phyloP scores from a whole-genome alignment of 139 green algal genomes.

The Chlamydomonas sp. region DNA sequence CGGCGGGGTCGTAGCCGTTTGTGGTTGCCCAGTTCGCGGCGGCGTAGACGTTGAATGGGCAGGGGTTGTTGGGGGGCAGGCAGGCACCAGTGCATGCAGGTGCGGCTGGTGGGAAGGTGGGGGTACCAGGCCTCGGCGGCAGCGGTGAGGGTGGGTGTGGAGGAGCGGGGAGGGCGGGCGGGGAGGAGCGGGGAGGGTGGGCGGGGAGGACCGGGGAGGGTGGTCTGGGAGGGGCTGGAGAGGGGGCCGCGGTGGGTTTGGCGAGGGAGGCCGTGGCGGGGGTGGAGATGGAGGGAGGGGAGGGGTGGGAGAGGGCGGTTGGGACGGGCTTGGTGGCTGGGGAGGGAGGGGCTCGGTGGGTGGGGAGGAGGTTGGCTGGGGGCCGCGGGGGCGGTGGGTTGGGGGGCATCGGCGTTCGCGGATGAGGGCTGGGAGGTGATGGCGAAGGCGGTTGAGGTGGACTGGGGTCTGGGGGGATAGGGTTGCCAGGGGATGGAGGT shows the following conservation, averaged over 20 bases:
- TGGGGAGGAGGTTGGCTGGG: neutral
- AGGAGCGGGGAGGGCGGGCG: no score
- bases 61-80: neutral
- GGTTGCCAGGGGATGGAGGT: no score
- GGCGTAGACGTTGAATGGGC: neutral
- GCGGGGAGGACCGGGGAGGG: neutral
- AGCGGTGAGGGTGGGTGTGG: no score
- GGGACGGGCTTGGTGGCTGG: neutral
- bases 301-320: neutral
- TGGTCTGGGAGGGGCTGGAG: no score
- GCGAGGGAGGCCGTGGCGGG: no score
- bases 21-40: neutral
- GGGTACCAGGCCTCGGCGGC: no score
- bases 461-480: neutral
- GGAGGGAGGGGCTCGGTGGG: no score
- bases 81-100: neutral
- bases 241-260: no score
- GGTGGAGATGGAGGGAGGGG: neutral
- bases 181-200: neutral
- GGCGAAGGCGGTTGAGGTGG: neutral
- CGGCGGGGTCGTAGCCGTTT: neutral
- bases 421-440: neutral
- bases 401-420: no score
- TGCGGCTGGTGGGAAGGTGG: neutral
- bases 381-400: neutral